phyloP scores from a whole-genome alignment of 2,329 filamentous ascomycete genomes.

The Incumbomyces delicatus region DNA sequence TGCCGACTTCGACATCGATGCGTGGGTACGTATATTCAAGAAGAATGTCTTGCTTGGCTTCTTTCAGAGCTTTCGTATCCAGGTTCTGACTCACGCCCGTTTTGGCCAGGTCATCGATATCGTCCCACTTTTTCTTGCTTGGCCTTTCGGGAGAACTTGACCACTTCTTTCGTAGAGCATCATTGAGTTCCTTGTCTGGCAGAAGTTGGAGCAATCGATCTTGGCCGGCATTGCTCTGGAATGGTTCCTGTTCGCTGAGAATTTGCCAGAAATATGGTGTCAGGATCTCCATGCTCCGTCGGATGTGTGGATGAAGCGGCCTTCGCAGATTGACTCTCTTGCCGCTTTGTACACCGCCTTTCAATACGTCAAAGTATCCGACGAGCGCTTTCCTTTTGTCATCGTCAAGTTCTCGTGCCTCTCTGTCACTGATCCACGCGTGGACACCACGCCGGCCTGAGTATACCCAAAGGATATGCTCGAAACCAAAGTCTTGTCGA shows the following conservation, averaged over 20 bases:
- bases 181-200: slow-evolving; percentile 67
- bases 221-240: slow-evolving; percentile 58
- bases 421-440: slow-evolving; percentile 94
- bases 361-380: slow-evolving; percentile 82
- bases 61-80: slow-evolving; percentile 63
- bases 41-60: slow-evolving; percentile 91
- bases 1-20: slow-evolving; percentile 92
- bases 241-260: slow-evolving; percentile 77
- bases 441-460: slow-evolving; percentile 92
- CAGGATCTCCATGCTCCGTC: slow-evolving; percentile 74
- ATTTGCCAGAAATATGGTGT: slow-evolving; percentile 81
- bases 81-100: slow-evolving; percentile 61
- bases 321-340: slow-evolving; percentile 78
- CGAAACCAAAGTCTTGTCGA: slow-evolving; percentile 90
- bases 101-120: slow-evolving; percentile 80
- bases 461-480: slow-evolving; percentile 97
- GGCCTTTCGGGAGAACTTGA: slow-evolving; percentile 67
- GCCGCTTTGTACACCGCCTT: slow-evolving; percentile 72
- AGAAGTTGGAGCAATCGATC: slow-evolving; percentile 75
- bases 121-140: slow-evolving; percentile 79
- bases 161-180: slow-evolving; percentile 83
- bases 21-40: slow-evolving; percentile 97
- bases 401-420: slow-evolving; percentile 75
- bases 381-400: slow-evolving; percentile 75
- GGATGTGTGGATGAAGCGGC: slow-evolving; percentile 81